Evolutionary conservation across 139 green algal species (phyloP).

Genomic region (Parachlorella kessleri): DNA sequence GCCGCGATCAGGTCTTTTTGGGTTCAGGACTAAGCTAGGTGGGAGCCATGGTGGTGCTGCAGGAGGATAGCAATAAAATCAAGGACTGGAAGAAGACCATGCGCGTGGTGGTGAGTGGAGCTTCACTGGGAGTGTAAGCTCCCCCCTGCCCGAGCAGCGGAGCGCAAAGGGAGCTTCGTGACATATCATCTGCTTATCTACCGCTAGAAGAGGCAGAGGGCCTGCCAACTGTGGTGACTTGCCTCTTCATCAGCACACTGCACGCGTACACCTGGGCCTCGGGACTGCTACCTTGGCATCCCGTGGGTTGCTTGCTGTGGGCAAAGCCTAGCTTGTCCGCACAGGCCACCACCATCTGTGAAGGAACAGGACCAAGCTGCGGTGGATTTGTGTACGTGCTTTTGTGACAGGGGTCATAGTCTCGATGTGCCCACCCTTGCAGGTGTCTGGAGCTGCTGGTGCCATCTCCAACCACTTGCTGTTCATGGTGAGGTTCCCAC

Average conservation of each 20-base stretch:
- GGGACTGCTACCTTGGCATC: too few relatives aligned
- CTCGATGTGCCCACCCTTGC: constrained; percentile 43
- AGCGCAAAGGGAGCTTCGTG: not conserved
- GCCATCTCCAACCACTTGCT: constrained; percentile 94
- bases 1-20: too few relatives aligned
- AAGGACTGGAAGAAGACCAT: constrained; percentile 78
- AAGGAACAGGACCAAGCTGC: too few relatives aligned
- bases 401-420: too few relatives aligned
- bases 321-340: not conserved
- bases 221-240: not conserved
- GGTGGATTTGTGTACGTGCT: too few relatives aligned
- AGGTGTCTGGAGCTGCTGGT: constrained; percentile 80
- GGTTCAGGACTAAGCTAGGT: too few relatives aligned
- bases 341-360: constrained; percentile 23
- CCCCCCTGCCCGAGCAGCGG: not conserved
- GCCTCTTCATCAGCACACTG: not conserved
- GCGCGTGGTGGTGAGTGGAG: constrained; percentile 44
- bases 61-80: constrained; percentile 65
- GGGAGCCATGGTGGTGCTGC: too few relatives aligned
- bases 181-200: not conserved
- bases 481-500: constrained; percentile 87
- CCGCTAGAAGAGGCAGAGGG: not conserved
- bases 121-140: not conserved
- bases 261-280: not conserved
- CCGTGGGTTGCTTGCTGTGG: not conserved